Evolutionary conservation across 1,284 basidiomycete species (phyloP), one percentile per base, ranked within the genome.

Genomic region (Violaceomyces palustris): DNA sequence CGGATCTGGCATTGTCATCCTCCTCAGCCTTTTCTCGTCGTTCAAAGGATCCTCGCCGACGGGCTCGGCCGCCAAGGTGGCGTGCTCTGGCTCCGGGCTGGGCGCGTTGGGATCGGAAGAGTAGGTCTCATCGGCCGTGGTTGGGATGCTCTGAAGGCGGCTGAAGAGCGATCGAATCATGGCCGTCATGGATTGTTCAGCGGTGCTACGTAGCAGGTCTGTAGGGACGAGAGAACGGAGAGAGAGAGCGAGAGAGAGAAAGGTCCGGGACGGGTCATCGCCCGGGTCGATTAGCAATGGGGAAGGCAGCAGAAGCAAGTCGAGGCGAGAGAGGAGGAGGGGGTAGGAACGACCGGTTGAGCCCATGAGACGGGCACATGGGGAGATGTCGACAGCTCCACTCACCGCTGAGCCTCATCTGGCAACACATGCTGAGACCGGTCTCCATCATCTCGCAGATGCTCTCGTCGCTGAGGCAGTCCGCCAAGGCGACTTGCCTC

Each of bases 381-480:
- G 21, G 7, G 12, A 37, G 9, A 35, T 15, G n/a, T n/a, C n/a
- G n/a, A n/a, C 61, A 90, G n/a, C n/a, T n/a, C n/a, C n/a, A n/a
- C n/a, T n/a, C n/a, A n/a, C 88, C 92, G 65, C 88, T 89, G 5
- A 97, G 78, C 31, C 94, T 80, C 79, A 93, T 94, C 72, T 97
- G 89, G 74, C 93, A 97, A 61, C 91, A 91, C 65, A 94, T 97
- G 26, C 90, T 94, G 55, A 99, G 76, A 1, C 94, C 92, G 5
- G 93, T 96, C 76, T 99, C 94, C 68, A 99, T 79, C 83, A 98
- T 91, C 76, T 97, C 93, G 74, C 94, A 98, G 17, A 98, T 86
- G 72, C 91, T 88, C 49, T 94, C 83, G 67, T 99, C 93, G 28
- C 88, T 54, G 8, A 73, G 61, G 35, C 49, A 44, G 34, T 72